phyloP scores from a whole-genome alignment of 2,329 filamentous ascomycete species.

The Xylariomycetidae sp. region DNA sequence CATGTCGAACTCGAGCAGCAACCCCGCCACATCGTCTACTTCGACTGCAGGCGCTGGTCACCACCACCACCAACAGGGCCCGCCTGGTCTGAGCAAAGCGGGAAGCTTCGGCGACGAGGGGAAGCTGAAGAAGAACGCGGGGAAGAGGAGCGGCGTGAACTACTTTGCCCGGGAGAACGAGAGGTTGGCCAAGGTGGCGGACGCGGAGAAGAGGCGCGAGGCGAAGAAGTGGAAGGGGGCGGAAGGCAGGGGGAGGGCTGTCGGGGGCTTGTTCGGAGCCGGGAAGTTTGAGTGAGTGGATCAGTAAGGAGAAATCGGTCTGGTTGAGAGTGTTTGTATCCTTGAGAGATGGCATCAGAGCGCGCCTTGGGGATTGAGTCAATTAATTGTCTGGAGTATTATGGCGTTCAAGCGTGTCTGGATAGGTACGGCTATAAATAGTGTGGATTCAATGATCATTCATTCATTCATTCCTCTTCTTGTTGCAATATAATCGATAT shows the following conservation, averaged over 20 bases:
- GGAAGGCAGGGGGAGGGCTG: conserved; percentile 50
- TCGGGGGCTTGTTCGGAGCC: conserved; percentile 54
- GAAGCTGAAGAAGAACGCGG: conserved; percentile 56
- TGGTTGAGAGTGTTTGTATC: conserved; percentile 2
- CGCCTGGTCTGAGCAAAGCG: conserved; percentile 6
- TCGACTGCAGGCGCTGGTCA: conserved; percentile 4
- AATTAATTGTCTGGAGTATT: too few relatives aligned
- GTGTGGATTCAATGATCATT: too few relatives aligned
- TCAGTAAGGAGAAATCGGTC: neutral
- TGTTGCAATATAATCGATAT: too few relatives aligned
- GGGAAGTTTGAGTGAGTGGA: conserved; percentile 47
- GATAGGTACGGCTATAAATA: too few relatives aligned
- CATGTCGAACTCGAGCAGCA: conserved; percentile 29
- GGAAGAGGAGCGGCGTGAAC: conserved; percentile 57
- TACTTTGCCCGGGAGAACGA: conserved; percentile 58
- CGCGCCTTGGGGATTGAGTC: too few relatives aligned
- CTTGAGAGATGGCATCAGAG: conserved; percentile 4
- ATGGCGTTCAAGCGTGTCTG: too few relatives aligned
- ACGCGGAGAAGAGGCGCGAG: conserved; percentile 55
- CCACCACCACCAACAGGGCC: neutral
- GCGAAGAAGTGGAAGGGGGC: conserved; percentile 54
- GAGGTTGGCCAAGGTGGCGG: conserved; percentile 47
- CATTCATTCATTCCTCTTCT: too few relatives aligned
- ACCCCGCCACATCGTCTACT: conserved; percentile 2
- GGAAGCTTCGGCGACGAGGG: conserved; percentile 40